phyloP scores from a whole-genome alignment of 345 rosid species.

The Pseudoturritis turrita region DNA sequence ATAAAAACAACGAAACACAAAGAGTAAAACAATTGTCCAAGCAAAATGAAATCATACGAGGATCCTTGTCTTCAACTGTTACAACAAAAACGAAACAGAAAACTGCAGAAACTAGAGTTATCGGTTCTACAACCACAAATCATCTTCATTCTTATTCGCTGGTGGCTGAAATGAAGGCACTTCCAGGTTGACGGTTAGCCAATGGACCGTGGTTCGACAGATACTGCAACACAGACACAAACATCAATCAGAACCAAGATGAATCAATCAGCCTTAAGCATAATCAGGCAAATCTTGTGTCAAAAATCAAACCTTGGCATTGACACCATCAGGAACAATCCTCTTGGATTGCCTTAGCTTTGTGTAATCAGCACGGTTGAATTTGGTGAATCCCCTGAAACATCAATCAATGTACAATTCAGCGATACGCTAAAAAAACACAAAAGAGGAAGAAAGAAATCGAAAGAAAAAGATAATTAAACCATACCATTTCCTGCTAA shows the following conservation, averaged over 20 bases:
- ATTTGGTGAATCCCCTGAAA: slow-evolving; percentile 55
- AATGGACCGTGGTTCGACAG: slow-evolving; percentile 38
- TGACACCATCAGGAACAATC: slow-evolving; percentile 52
- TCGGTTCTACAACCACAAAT: slow-evolving; percentile 18
- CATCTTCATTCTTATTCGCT: slow-evolving; percentile 14
- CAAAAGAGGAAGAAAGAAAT: not conserved
- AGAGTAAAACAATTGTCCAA: not conserved
- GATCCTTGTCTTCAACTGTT: slow-evolving; percentile 2
- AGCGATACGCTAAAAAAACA: not conserved
- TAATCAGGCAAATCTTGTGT: no score
- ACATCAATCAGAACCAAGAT: not conserved
- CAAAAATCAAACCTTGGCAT: slow-evolving; percentile 38
- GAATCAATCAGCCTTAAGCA: no score
- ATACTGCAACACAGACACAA: slow-evolving; percentile 20
- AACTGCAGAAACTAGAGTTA: not conserved
- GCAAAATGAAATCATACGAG: slow-evolving; percentile 10
- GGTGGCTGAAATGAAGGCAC: slow-evolving; percentile 35
- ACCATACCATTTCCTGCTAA: slow-evolving; percentile 57
- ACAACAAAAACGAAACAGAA: not conserved
- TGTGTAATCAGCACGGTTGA: slow-evolving; percentile 46
- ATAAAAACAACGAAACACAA: not conserved
- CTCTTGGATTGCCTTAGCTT: slow-evolving; percentile 43
- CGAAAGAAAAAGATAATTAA: not conserved
- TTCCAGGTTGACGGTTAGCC: slow-evolving; percentile 40
- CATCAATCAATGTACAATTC: not conserved